Evolutionary conservation across 331 rosid species (phyloP).

Genomic region (Pyrus hybrid): DNA sequence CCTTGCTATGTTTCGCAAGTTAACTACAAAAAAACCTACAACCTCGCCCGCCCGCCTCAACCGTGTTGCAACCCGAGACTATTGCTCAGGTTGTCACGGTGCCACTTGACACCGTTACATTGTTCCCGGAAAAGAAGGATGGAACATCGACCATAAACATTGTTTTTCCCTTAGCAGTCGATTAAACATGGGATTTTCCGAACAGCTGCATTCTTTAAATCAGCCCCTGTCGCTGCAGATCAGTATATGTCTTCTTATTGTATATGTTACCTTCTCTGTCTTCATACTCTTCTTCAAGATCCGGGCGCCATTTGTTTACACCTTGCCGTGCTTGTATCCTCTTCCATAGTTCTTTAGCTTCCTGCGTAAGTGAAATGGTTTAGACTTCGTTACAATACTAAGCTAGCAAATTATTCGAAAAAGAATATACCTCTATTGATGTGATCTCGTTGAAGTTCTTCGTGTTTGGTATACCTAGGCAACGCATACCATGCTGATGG

Average conservation of each 20-base stretch:
- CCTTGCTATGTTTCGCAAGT: not conserved
- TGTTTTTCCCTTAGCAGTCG: too few species aligned
- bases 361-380: conserved; percentile 38
- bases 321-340: conserved; percentile 87
- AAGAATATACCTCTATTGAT: conserved; percentile 70
- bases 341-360: conserved; percentile 94
- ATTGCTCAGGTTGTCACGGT: not conserved
- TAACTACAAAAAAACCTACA: not conserved
- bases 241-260: conserved; percentile 89
- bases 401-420: not conserved
- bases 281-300: conserved; percentile 95
- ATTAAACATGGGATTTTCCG: not conserved
- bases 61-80: not conserved
- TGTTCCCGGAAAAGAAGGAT: not conserved
- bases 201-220: conserved; percentile 26
- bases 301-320: conserved; percentile 95
- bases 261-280: conserved; percentile 96
- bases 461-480: conserved; percentile 98
- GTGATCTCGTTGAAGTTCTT: conserved; percentile 95
- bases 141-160: not conserved
- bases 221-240: conserved; percentile 95
- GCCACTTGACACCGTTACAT: not conserved
- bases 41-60: not conserved
- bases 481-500: conserved; percentile 99
- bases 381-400: not conserved